Conservation (phyloP, 2,329 filamentous ascomycete genomes). For the Fusarium palustre region DNA sequence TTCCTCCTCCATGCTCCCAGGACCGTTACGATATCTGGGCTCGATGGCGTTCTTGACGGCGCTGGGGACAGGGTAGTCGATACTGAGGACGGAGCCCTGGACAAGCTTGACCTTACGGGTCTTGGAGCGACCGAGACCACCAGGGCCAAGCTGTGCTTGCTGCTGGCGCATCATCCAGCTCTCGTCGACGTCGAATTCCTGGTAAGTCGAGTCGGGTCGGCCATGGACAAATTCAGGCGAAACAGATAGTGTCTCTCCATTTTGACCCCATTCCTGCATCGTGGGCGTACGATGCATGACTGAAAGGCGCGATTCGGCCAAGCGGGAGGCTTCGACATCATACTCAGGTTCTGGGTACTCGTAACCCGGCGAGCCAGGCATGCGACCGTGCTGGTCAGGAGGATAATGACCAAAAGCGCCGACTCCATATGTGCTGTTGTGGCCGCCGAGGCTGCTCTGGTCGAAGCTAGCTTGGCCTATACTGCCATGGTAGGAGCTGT, state of each 20-base stretch:
- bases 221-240: constrained; percentile 33
- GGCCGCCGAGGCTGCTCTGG: constrained; percentile 8
- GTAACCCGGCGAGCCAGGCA: constrained; percentile 22
- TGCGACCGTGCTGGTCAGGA: constrained; percentile 15
- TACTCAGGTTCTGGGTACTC: constrained; percentile 34
- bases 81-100: constrained; percentile 44
- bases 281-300: constrained; percentile 32
- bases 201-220: constrained; percentile 38
- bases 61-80: constrained; percentile 45
- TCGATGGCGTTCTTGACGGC: constrained; percentile 45
- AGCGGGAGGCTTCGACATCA: constrained; percentile 34
- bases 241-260: constrained; percentile 26
- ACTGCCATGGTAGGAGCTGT: constrained; percentile 30
- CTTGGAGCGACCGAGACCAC: constrained; percentile 40
- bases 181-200: constrained; percentile 40
- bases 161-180: constrained; percentile 45
- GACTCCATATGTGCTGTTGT: constrained; percentile 23
- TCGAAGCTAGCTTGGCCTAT: constrained; percentile 12
- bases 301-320: constrained; percentile 32
- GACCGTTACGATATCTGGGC: constrained; percentile 36
- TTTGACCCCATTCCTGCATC: constrained; percentile 32
- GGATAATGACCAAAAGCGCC: constrained; percentile 35
- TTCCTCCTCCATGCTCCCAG: constrained; percentile 39
- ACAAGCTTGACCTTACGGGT: constrained; percentile 45
- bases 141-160: constrained; percentile 10